Evolutionary conservation across 768 basidiomycete species (phyloP), one percentile per base, ranked within the genome.

Genomic region (Russula brevipes): DNA sequence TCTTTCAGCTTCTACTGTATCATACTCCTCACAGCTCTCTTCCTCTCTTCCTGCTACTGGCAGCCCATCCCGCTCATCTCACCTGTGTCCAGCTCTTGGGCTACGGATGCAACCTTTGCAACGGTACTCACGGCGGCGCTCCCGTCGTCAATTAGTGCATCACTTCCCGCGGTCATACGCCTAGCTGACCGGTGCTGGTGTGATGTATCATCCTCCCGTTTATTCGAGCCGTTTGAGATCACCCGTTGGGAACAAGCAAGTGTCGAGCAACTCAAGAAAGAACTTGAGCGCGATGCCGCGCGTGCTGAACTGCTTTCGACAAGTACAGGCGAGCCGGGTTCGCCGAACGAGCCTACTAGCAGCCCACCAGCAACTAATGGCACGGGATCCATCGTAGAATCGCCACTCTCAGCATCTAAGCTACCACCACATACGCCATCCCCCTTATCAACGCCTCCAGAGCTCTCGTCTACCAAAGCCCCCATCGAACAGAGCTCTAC

Each of bases 41-140:
- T 91, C 72, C 79, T 91, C 64, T 89, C 91, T 16, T 89, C 91
- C 17, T 94, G 91, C 72, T 92, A 92, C 74, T 93, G 91, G 91
- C 88, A 89, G 65, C 89, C 92, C 36, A 83, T 91, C 60, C 82
- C 86, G 30, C 73, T 85, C 52, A 81, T 85, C 64, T 83, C 81
- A 33, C 77, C 81, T 0, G 83, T 92, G 61, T 80, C 83, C 12
- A 72, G 70, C 17, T 86, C 88, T 10, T 90, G 87, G 87, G 78
- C 81, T 51, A 85, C 86, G 69, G 81, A 89, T 72, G 87, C 85
- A 12, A 90, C 89, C 16, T 89, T 88, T 71, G 80, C 81, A 1
- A 81, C 88, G 41, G 88, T 87, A 3, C 73, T 91, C 60, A 81
- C 79, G 53, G 75, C 81, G 12, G 53, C 69, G 4, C 51, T 73